Evolutionary conservation across 495 filamentous ascomycete genomes (phyloP).

Genomic region (Neurospora discreta): DNA sequence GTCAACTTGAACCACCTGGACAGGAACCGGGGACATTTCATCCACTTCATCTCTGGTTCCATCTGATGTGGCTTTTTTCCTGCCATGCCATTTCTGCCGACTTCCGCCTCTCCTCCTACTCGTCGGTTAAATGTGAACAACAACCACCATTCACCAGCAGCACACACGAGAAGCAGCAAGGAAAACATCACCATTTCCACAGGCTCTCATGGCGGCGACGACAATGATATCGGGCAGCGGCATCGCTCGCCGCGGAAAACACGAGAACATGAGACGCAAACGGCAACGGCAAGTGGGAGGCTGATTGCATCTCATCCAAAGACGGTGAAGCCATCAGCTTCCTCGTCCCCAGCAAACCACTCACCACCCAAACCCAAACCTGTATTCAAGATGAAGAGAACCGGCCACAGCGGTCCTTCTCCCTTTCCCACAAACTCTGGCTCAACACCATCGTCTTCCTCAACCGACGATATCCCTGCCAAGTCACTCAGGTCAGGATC

Average conservation of each 20-base stretch:
- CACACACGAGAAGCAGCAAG: background rate
- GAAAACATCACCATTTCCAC: background rate
- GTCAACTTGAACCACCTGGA: background rate
- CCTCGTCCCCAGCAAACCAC: background rate
- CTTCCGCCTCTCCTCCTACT: background rate
- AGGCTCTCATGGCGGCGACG: background rate
- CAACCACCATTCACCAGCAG: background rate
- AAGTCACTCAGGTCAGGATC: no score
- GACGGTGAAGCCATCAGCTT: background rate
- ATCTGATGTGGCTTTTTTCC: background rate
- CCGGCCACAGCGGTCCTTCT: slow-evolving; percentile 5
- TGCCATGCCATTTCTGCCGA: background rate
- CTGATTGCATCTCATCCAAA: background rate
- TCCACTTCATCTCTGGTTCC: background rate
- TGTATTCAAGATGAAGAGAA: slow-evolving; percentile 12
- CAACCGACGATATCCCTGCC: no score
- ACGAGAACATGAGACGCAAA: background rate
- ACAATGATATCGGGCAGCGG: background rate
- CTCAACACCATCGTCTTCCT: no score
- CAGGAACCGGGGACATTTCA: background rate
- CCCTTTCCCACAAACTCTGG: background rate
- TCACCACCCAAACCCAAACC: slow-evolving; percentile 1
- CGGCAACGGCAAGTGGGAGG: background rate
- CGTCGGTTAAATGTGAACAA: background rate
- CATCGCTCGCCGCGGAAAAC: background rate